These are phyloP conservation scores for Boletus subcaerulescens DNA, from an alignment of 768 basidiomycete species.

Conservation along the genomic window DNA sequence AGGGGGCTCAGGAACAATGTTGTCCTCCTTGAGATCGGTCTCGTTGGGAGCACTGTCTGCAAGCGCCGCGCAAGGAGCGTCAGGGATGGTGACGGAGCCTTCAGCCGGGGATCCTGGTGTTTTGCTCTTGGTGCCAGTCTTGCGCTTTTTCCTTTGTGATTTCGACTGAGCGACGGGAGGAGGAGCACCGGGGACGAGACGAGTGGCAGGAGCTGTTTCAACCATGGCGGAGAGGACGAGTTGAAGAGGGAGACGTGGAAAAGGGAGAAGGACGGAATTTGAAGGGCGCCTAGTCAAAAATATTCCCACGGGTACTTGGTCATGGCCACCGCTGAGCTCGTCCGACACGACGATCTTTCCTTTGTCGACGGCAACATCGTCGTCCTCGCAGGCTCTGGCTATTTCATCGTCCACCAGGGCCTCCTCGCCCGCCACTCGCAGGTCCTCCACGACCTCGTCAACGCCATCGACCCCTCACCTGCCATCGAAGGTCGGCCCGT, in stretches of 20 bases:
- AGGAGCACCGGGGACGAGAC: conserved; percentile 77
- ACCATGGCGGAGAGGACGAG: conserved; percentile 28
- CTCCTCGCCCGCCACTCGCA: conserved; percentile 62
- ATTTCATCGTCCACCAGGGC: conserved; percentile 70
- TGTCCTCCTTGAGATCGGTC: conserved; percentile 45
- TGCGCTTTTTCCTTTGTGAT: conserved; percentile 66
- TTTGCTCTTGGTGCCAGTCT: conserved; percentile 48
- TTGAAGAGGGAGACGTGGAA: conserved; percentile 4
- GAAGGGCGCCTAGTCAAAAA: not conserved
- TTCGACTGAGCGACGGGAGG: conserved; percentile 59
- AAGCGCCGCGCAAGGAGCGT: conserved; percentile 43
- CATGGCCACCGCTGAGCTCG: conserved; percentile 25
- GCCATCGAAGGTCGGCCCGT: conserved; percentile 56
- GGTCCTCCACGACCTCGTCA: conserved; percentile 43
- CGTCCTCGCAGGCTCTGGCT: conserved; percentile 51
- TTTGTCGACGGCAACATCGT: conserved; percentile 72
- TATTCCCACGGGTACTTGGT: conserved; percentile 17
- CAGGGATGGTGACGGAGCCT: conserved; percentile 38
- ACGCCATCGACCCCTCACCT: conserved; percentile 23
- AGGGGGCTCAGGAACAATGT: conserved; percentile 45
- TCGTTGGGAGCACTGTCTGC: conserved; percentile 51
- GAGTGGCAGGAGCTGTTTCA: conserved; percentile 35
- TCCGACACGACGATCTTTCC: conserved; percentile 51
- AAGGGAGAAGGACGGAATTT: conserved; percentile 7
- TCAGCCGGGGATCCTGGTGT: conserved; percentile 46